phyloP scores from a whole-genome alignment of 2,329 filamentous ascomycete species.

The Fusarium chlamydosporum region DNA sequence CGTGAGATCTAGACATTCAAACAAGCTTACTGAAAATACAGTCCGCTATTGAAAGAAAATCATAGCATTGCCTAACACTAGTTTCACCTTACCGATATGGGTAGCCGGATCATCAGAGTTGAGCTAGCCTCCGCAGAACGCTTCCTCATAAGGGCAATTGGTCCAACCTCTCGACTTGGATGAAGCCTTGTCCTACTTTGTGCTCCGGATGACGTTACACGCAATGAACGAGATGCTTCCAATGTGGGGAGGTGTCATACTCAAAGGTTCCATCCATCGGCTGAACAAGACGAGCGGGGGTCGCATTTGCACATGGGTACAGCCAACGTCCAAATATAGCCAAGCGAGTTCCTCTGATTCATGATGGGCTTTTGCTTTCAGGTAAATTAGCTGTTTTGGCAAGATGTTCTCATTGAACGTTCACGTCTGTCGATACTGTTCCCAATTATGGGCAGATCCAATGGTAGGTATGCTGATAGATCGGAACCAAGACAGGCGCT shows the following conservation, averaged over 20 bases:
- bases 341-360: conserved; percentile 17
- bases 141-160: conserved; percentile 15
- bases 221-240: conserved; percentile 29
- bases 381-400: conserved; percentile 4
- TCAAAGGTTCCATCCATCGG: conserved; percentile 32
- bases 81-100: conserved; percentile 15
- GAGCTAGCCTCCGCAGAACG: conserved; percentile 8
- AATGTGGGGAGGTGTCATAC: conserved; percentile 36
- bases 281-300: conserved; percentile 30
- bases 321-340: conserved; percentile 8
- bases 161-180: conserved; percentile 29
- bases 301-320: conserved; percentile 28
- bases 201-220: conserved; percentile 39
- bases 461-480: background rate
- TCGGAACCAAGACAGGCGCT: conserved; percentile 2
- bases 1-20: conserved; percentile 7
- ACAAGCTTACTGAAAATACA: conserved; percentile 10
- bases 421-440: conserved; percentile 1
- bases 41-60: conserved; percentile 27
- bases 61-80: conserved; percentile 2
- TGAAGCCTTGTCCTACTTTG: conserved; percentile 8
- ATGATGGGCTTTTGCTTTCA: conserved; percentile 17
- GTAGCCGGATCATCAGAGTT: conserved; percentile 5
- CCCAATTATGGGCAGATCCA: background rate
- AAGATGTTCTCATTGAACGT: background rate